Evolutionary conservation across 441 rosid genomes (phyloP).

Genomic region (Kokia cookei): DNA sequence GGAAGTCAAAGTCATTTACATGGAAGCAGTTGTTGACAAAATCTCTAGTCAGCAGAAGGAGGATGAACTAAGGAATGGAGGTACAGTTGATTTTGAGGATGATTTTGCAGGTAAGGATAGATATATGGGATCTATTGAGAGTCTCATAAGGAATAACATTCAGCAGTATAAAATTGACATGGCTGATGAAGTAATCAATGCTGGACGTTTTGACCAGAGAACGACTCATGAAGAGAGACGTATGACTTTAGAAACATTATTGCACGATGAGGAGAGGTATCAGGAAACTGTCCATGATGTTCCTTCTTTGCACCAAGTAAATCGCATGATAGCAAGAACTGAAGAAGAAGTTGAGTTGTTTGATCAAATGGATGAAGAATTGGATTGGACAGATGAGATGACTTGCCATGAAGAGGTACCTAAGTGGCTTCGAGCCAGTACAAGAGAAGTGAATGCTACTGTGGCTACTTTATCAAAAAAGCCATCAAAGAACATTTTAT

Average conservation of each 20-base stretch:
- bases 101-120: conserved; percentile 99
- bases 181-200: conserved; percentile 99
- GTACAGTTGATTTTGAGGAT: conserved; percentile 82
- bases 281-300: conserved; percentile 98
- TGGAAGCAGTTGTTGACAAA: conserved; percentile 99
- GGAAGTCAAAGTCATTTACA: conserved; percentile 96
- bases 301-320: conserved; percentile 92
- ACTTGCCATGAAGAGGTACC: conserved; percentile 87
- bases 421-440: conserved; percentile 91
- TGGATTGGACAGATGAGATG: conserved; percentile 96
- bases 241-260: conserved; percentile 89
- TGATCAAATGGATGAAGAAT: conserved; percentile 99
- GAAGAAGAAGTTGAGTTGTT: conserved; percentile 91
- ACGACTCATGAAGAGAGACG: conserved; percentile 99
- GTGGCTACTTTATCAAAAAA: conserved; percentile 85
- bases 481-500: conserved; percentile 68
- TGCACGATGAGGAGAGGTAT: conserved; percentile 98
- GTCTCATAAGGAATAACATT: conserved; percentile 98
- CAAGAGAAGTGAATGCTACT: conserved; percentile 73
- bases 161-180: conserved; percentile 99
- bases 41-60: conserved; percentile 90
- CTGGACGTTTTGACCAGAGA: conserved; percentile 99
- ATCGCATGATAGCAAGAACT: conserved; percentile 98
- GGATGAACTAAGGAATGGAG: conserved; percentile 88
- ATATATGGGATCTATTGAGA: conserved; percentile 96